A percentile compares a stretch with the other conserved stretches of the same genome.
phyloP scores from a whole-genome alignment of 768 basidiomycete genomes.

The Boletales sp. region DNA sequence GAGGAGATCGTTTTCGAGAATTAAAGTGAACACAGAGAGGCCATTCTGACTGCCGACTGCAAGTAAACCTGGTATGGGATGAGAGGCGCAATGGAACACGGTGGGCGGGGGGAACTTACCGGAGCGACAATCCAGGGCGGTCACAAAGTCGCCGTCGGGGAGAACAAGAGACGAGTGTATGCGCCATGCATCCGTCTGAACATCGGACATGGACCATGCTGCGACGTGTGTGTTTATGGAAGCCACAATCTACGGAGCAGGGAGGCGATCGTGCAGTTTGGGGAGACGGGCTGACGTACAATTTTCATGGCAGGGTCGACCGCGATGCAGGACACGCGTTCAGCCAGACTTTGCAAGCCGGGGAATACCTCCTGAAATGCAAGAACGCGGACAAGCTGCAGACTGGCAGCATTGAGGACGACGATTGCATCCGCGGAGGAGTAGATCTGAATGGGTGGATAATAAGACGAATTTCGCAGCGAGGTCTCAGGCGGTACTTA shows the following conservation, averaged over 20 bases:
- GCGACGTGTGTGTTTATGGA: conserved; percentile 66
- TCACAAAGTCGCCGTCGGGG: conserved; percentile 50
- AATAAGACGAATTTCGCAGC: not conserved
- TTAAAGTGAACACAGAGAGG: conserved; percentile 72
- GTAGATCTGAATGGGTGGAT: conserved; percentile 50
- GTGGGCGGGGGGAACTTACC: conserved; percentile 42
- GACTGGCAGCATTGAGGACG: conserved; percentile 65
- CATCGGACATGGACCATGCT: conserved; percentile 74
- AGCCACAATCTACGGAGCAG: conserved; percentile 59
- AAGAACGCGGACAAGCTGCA: conserved; percentile 64
- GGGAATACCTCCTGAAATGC: conserved; percentile 84
- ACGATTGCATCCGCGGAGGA: conserved; percentile 68
- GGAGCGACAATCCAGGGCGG: conserved; percentile 68
- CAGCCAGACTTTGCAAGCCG: conserved; percentile 39
- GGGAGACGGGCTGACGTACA: conserved; percentile 42
- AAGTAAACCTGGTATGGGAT: conserved; percentile 57
- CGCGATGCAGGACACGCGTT: conserved; percentile 55
- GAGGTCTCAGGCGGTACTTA: conserved; percentile 32
- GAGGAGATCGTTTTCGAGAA: conserved; percentile 77
- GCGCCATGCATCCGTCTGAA: conserved; percentile 62
- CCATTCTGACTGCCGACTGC: conserved; percentile 60
- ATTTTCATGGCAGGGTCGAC: conserved; percentile 81
- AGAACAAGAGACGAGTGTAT: conserved; percentile 80
- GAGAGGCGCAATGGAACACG: conserved; percentile 14
- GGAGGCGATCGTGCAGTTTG: conserved; percentile 6